These are phyloP conservation scores for Tylopilus sp. DNA, from an alignment of 1,284 basidiomycete species.

Conservation along the genomic window DNA sequence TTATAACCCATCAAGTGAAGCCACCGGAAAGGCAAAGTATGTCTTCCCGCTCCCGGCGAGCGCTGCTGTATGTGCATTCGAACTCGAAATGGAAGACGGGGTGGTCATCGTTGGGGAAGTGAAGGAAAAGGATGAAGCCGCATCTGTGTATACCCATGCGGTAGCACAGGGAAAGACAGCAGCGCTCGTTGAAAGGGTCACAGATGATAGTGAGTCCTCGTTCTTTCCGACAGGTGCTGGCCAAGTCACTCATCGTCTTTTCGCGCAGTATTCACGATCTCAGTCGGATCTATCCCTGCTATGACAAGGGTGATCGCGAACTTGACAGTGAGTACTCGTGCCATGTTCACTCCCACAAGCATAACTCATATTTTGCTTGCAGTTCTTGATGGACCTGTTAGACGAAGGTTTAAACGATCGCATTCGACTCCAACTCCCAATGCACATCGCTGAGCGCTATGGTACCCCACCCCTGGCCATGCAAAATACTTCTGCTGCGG, in stretches of 20 bases:
- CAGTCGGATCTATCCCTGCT: slow-evolving; percentile 62
- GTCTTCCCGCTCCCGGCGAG: slow-evolving; percentile 69
- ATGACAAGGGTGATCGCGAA: slow-evolving; percentile 50
- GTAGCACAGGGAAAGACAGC: slow-evolving; percentile 52
- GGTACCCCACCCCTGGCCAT: slow-evolving; percentile 54
- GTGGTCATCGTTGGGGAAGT: slow-evolving; percentile 57
- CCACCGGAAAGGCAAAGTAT: slow-evolving; percentile 61
- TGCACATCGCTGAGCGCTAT: slow-evolving; percentile 60
- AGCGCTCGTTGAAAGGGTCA: slow-evolving; percentile 60
- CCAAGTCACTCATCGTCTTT: background rate
- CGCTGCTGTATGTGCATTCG: slow-evolving; percentile 62
- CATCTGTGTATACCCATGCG: slow-evolving; percentile 54
- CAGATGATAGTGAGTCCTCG: slow-evolving; percentile 59
- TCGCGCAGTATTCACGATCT: slow-evolving; percentile 64
- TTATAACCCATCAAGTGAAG: slow-evolving; percentile 47
- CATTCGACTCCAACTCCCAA: slow-evolving; percentile 63
- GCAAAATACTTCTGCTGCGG: slow-evolving; percentile 42
- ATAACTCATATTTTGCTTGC: background rate
- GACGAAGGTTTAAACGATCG: slow-evolving; percentile 56
- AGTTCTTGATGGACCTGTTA: slow-evolving; percentile 55
- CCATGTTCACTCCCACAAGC: background rate
- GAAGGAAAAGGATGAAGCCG: slow-evolving; percentile 61
- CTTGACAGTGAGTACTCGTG: slow-evolving; percentile 52
- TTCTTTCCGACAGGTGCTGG: background rate
- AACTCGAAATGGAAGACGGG: slow-evolving; percentile 47